phyloP scores from a whole-genome alignment of 345 rosid genomes.

The Lenwebbia sp. region DNA sequence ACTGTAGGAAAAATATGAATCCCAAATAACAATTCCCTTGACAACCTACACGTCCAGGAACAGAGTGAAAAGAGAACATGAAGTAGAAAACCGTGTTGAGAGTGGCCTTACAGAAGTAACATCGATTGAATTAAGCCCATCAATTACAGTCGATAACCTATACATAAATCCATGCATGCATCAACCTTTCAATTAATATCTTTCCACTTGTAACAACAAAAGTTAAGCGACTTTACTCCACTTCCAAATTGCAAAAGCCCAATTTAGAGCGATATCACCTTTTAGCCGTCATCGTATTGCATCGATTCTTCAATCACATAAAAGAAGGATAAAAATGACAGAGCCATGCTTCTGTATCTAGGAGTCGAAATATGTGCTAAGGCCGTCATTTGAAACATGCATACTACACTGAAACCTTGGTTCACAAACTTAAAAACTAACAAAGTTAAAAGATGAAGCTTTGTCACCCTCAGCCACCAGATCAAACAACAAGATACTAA shows the following conservation, averaged over 20 bases:
- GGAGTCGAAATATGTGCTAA: neutral
- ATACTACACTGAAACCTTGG: neutral
- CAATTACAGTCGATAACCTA: neutral
- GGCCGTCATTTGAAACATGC: neutral
- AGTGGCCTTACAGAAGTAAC: neutral
- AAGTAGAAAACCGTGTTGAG: neutral
- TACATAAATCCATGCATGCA: neutral
- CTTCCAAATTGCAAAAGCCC: neutral
- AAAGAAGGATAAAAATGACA: neutral
- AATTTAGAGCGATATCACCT: neutral
- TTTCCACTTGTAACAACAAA: neutral
- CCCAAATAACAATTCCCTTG: neutral
- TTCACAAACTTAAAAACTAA: neutral
- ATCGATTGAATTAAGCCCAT: neutral
- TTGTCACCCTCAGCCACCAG: neutral
- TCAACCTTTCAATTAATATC: neutral
- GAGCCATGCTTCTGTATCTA: neutral
- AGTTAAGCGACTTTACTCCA: neutral
- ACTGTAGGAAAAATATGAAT: neutral
- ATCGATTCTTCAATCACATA: neutral
- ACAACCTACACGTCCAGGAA: neutral
- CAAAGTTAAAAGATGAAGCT: neutral
- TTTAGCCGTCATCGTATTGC: neutral
- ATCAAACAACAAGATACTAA: neutral
- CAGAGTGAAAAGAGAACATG: neutral